These are phyloP conservation scores for Stemphylium vesicarium DNA, from an alignment of 2,329 filamentous ascomycete genomes.

Conservation along the genomic window DNA sequence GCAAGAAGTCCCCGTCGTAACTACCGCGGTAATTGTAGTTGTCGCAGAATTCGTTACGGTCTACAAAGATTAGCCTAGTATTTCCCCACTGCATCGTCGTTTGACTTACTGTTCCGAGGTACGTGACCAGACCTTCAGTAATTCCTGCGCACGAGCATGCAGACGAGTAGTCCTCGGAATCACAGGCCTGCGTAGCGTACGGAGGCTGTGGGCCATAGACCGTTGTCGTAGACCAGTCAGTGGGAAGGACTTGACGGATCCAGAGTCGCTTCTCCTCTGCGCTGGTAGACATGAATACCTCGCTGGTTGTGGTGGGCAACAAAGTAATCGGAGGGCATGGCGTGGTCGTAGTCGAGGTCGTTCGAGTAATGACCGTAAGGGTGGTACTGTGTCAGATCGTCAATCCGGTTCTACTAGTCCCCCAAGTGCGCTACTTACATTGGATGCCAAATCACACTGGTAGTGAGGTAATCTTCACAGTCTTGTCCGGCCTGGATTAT, in stretches of 20 bases:
- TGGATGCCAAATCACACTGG: slow-evolving; percentile 31
- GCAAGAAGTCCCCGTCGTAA: slow-evolving; percentile 17
- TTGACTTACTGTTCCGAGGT: slow-evolving; percentile 29
- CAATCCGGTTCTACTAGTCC: not conserved
- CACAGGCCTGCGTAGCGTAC: slow-evolving; percentile 30
- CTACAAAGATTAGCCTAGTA: slow-evolving; percentile 16
- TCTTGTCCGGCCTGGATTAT: slow-evolving; percentile 21
- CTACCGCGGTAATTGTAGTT: slow-evolving; percentile 16
- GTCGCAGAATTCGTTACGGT: slow-evolving; percentile 20
- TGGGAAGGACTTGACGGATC: slow-evolving; percentile 16
- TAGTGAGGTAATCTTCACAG: slow-evolving; percentile 35
- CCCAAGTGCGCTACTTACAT: slow-evolving; percentile 19
- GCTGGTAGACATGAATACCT: not conserved
- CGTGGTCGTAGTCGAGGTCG: slow-evolving; percentile 13
- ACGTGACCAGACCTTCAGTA: slow-evolving; percentile 18
- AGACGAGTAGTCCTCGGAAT: slow-evolving; percentile 26
- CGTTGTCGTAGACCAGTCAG: slow-evolving; percentile 18
- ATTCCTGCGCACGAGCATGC: slow-evolving; percentile 37
- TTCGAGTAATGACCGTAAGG: slow-evolving; percentile 13
- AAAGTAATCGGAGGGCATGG: slow-evolving; percentile 14
- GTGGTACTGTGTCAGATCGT: slow-evolving; percentile 10
- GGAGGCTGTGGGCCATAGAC: slow-evolving; percentile 29
- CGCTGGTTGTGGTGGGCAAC: slow-evolving; percentile 1
- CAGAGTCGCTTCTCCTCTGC: not conserved
- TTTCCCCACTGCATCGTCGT: not conserved